These are phyloP conservation scores for Pestalotiopsis sp. DNA, from an alignment of 2,329 filamentous ascomycete genomes.

Conservation along the genomic window DNA sequence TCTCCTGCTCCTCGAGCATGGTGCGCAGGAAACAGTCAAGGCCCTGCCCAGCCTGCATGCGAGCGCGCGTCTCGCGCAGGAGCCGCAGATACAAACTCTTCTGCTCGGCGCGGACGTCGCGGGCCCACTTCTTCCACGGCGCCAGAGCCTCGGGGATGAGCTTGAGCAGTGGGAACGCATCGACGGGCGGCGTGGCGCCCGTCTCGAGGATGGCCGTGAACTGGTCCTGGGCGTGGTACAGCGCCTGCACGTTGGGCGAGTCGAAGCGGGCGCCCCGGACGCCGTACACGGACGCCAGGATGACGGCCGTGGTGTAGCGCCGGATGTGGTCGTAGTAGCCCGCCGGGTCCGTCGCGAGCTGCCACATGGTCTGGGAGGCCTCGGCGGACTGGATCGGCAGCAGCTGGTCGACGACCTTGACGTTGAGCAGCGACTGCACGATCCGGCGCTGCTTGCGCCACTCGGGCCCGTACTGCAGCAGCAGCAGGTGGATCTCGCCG, in stretches of 20 bases:
- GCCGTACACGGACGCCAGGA: constrained; percentile 14
- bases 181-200: constrained; percentile 15
- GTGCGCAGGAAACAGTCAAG: constrained; percentile 13
- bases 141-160: constrained; percentile 14
- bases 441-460: constrained; percentile 12
- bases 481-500: constrained; percentile 4
- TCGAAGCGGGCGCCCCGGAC: constrained; percentile 10
- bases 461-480: constrained; percentile 9
- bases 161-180: constrained; percentile 15
- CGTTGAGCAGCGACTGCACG: constrained; percentile 8
- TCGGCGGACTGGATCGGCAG: constrained; percentile 12
- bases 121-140: constrained; percentile 10
- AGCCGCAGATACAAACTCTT: constrained; percentile 14
- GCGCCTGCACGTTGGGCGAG: constrained; percentile 1
- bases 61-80: constrained; percentile 7
- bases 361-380: constrained; percentile 10
- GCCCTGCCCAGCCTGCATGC: background rate
- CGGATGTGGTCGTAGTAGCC: constrained; percentile 10
- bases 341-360: constrained; percentile 7
- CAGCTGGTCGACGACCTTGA: constrained; percentile 1
- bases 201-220: constrained; percentile 15
- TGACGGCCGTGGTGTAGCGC: constrained; percentile 10
- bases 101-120: constrained; percentile 10
- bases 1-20: constrained; percentile 12
- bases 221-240: constrained; percentile 15